Base-by-base conservation (phyloP, 1,284 basidiomycete species). In the Ustilago lituana region DNA sequence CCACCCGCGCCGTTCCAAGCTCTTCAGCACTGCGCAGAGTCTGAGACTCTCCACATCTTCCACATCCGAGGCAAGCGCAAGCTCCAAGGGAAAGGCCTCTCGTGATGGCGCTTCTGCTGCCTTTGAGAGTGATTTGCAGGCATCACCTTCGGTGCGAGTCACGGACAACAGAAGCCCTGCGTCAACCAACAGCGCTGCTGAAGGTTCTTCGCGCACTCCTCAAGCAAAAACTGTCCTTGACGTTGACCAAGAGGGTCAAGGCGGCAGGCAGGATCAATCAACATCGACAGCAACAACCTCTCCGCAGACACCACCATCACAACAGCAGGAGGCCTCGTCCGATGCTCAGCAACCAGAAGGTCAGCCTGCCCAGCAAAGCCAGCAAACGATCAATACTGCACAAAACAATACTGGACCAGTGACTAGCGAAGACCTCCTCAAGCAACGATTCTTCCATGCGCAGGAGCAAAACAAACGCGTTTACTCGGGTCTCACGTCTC, bases 401-500 rank as follows among this genome's bases (percentile, higher is more conserved):
- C n/a, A n/a, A 26, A 20, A 46, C 1, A 50, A 8, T n/a, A 33
- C 52, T 10, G 60, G 48, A 5, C 61, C 61, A 9, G 46, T 46
- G 19, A 63, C 69, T 1, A 50, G 62, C 15, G 75, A 77, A 31
- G 73, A 77, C 33, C 39, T 77, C 27, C 56, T 77, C 24, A 77
- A 77, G 41, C 75, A 77, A 49, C 62, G 75, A 3, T 77, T 77
- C 56, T 60, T 71, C 33, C 73, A 77, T 31, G 75, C 75, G 9
- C 75, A 77, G 50, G 72, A 70, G 37, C 69, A 72, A 46, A 66
- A 66, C 50, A 70, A 70, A 29, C 57, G 57, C n/a, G 67, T 60
- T 35, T 52, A 46, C 26, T 65, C 61, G 8, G 57, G 57, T 14
- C 49, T 64, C 23, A 52, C 62, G 14, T 47, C 72, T n/a, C 54